phyloP scores from a whole-genome alignment of 1,139 yeast genomes.

The Kurtzmaniella natalensis region DNA sequence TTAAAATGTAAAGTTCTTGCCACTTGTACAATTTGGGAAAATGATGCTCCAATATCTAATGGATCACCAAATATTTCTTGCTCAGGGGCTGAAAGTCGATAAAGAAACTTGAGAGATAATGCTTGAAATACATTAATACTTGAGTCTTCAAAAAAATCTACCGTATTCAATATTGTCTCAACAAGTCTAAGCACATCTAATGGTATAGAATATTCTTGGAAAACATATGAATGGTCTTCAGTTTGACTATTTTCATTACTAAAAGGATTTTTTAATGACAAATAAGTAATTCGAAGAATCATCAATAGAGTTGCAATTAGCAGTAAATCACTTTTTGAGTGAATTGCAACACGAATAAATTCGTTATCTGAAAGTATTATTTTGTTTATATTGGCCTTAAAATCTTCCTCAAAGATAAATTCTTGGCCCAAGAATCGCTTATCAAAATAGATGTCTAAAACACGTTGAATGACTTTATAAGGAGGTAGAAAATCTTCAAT shows the following conservation, averaged over 20 bases:
- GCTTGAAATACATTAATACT: constrained; percentile 49
- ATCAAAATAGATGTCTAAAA: constrained; percentile 33
- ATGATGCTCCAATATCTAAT: not conserved
- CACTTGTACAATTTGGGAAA: not conserved
- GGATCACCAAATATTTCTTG: constrained; percentile 23
- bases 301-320: constrained; percentile 21
- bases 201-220: constrained; percentile 19
- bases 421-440: constrained; percentile 48
- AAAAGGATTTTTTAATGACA: constrained; percentile 16
- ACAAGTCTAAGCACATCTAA: constrained; percentile 19
- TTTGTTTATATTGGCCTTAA: constrained; percentile 17
- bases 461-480: not conserved
- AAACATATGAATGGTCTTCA: constrained; percentile 12
- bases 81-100: constrained; percentile 44
- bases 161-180: constrained; percentile 46
- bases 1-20: not conserved
- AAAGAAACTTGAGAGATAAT: constrained; percentile 31
- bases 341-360: constrained; percentile 9
- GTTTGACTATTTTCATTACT: constrained; percentile 13
- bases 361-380: constrained; percentile 17
- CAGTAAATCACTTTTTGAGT: constrained; percentile 20
- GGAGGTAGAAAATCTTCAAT: not conserved
- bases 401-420: constrained; percentile 40
- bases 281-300: constrained; percentile 20
- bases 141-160: constrained; percentile 43